Evolutionary conservation across 805 yeast genomes (phyloP).

Genomic region (Candida sakaeoensis): DNA sequence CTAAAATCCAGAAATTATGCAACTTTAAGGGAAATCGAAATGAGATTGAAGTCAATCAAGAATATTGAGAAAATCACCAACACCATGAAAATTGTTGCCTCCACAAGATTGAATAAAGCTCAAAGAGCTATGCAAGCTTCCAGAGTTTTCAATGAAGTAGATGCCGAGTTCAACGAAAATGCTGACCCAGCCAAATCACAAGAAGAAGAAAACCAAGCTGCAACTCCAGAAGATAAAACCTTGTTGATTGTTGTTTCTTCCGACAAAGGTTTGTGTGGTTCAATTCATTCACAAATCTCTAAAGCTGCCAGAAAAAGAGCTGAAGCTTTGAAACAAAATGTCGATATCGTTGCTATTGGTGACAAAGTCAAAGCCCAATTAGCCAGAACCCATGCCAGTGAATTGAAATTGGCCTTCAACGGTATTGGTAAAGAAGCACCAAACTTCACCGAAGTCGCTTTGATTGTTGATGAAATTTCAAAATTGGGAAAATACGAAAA

Average conservation of each 20-base stretch:
- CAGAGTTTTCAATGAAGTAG: slow-evolving; percentile 78
- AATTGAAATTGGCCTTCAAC: slow-evolving; percentile 71
- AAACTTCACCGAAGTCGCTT: slow-evolving; percentile 83
- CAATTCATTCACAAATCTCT: slow-evolving; percentile 93
- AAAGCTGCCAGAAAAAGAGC: slow-evolving; percentile 76
- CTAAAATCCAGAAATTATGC: slow-evolving; percentile 76
- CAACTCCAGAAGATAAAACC: slow-evolving; percentile 55
- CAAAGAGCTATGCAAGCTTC: slow-evolving; percentile 91
- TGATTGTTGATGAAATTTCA: slow-evolving; percentile 80
- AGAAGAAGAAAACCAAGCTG: slow-evolving; percentile 4
- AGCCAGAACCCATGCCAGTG: slow-evolving; percentile 71
- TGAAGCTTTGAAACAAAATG: slow-evolving; percentile 57
- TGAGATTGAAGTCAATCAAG: slow-evolving; percentile 95
- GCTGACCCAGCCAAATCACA: slow-evolving; percentile 62
- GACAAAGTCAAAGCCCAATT: slow-evolving; percentile 91
- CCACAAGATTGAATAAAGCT: slow-evolving; percentile 93
- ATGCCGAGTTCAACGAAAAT: slow-evolving; percentile 70
- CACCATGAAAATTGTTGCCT: slow-evolving; percentile 99
- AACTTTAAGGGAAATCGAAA: slow-evolving; percentile 97
- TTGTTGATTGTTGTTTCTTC: slow-evolving; percentile 87
- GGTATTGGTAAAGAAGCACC: slow-evolving; percentile 98
- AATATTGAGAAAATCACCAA: slow-evolving; percentile 99
- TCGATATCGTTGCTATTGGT: slow-evolving; percentile 83
- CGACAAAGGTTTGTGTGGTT: slow-evolving; percentile 98
- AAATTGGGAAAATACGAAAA: slow-evolving; percentile 68